Percentiles rank a stretch among this genome's conserved stretches.
phyloP scores from a whole-genome alignment of 352 stramenopile species.

The Phytophthora pisi region DNA sequence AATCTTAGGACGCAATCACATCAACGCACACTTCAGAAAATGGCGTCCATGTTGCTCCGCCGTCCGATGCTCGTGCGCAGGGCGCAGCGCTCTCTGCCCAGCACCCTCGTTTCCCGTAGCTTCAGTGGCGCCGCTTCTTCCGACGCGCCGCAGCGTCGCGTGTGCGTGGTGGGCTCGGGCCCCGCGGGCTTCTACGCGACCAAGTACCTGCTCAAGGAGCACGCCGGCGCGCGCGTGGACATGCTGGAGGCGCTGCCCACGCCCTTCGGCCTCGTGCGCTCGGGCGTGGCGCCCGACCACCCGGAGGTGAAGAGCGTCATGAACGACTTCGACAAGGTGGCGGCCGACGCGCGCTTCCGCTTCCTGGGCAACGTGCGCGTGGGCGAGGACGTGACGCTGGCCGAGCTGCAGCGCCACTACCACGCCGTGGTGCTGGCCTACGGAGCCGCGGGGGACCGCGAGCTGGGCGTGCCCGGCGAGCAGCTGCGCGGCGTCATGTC shows the following conservation, averaged over 20 bases:
- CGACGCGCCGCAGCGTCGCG: slow-evolving; percentile 44
- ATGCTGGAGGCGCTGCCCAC: slow-evolving; percentile 95
- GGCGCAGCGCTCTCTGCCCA: neutral
- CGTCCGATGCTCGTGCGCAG: neutral
- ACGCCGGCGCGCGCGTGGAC: slow-evolving; percentile 68
- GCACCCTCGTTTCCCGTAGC: slow-evolving; percentile 7
- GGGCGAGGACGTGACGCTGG: slow-evolving; percentile 86
- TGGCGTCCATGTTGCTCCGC: slow-evolving; percentile 14
- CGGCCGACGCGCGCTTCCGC: slow-evolving; percentile 74
- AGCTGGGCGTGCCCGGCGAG: slow-evolving; percentile 90
- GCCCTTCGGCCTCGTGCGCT: slow-evolving; percentile 96
- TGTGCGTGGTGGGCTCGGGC: slow-evolving; percentile 92
- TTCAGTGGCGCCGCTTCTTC: slow-evolving; percentile 8
- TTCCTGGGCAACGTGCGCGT: slow-evolving; percentile 93
- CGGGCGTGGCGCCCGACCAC: slow-evolving; percentile 97
- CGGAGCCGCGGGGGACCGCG: slow-evolving; percentile 91
- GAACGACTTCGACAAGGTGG: slow-evolving; percentile 95
- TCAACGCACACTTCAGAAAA: neutral
- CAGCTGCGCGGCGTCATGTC: slow-evolving; percentile 75
- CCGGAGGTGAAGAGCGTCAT: slow-evolving; percentile 98
- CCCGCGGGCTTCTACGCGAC: slow-evolving; percentile 93
- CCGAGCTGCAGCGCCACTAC: slow-evolving; percentile 91
- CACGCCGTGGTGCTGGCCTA: slow-evolving; percentile 96
- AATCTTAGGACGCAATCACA: too few species aligned
- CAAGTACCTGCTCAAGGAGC: slow-evolving; percentile 94